Base-by-base conservation (phyloP, 148 eudicot genomes). In the Rhododendron vialii region DNA sequence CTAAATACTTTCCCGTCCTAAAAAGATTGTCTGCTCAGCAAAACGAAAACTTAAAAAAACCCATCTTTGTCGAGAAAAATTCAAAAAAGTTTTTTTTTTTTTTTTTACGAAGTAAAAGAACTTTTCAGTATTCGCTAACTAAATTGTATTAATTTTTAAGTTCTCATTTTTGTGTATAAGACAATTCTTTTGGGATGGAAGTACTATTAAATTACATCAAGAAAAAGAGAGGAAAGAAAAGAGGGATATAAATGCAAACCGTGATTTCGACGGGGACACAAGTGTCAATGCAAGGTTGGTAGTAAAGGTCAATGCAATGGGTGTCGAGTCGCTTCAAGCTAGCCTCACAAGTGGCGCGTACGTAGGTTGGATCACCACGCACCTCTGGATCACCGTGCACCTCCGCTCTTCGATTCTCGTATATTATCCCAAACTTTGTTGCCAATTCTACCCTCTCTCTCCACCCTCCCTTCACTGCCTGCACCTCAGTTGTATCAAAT, bases 281-380 rank as follows among this genome's bases (percentile, higher is more conserved):
- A 84, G 86, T 50, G 78, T 84, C 86, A 51, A 84, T 74, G 8
- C 81, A 69, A 51, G 75, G 81, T 20, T 74, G 67, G 69, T 47
- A 75, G 57, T 53, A 74, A 22, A 75, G 78, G 30, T 74, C 81
- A 2, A 84, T 75, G 45, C 47, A 74, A 33, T 53, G 81, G 18
- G 55, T 30, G 33, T 75, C 86, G 4, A 73, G 86, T 20, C 67
- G 33, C 81, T 84, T 84, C 69, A 84, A 84, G 81, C 81, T 84
- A 3, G 63, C 86, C 78, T 84, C 86, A 51, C 86, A 84, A 18
- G 86, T 48, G 9, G 45, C 48, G 47, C 80, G 53, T 1, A 84
- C 86, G 33, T 84, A 84, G 20, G 41, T 81, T 17, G 86, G 38
- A 36, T 36, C 38, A 36, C 38, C 38, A 3, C 38, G 38, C 38